Base-by-base conservation (phyloP, 495 filamentous ascomycete genomes). In the Immersiella caudata region DNA sequence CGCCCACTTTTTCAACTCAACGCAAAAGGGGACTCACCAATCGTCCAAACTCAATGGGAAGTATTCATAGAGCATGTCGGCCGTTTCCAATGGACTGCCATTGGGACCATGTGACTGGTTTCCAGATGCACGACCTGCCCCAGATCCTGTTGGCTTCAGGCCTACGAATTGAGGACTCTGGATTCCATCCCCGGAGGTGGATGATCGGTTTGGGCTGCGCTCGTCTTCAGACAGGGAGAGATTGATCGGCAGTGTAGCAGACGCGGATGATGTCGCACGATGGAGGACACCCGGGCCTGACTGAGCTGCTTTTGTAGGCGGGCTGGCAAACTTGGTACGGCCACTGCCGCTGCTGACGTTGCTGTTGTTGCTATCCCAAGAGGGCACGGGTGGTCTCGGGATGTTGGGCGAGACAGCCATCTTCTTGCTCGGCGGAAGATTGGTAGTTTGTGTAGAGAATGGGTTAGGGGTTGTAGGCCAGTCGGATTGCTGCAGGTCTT, bases 41-140 rank as follows among this genome's bases (percentile, higher is more conserved):
- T 97, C 93, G 77, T 96, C 92, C 68, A 94, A 76, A 22, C 90
- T 92, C 24, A 97, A 82, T 6, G 93, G 93, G 67, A 97, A 96
- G 74, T 97, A 96, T 75, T 97, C 93, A 72, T 97, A 97, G 24
- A 96, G 78, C 67, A 93, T 81, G 73, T 96, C 93, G 9, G 88
- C 88, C 66, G 87, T 88, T 70, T 94, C 93, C 60, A 89, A 84
- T 14, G 91, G 89, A 76, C 82, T 84, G 35, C 78, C 75, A 14
- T 69, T 75, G 40, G 75, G 56, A 1, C 26, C 6, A 55, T 55
- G 52, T 12, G 52, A 2, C 20, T 71, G 5, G 70, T 74, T 16
- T 71, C 73, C 22, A 77, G 77, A 14, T 74, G 74, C 33, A 11
- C 56, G 49, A 16, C 61, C 25, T 80, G 49, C 40, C 62, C 52